Percentiles rank a stretch among this genome's conserved stretches.
These are phyloP conservation scores for Platanus orientalis DNA, from an alignment of 164 flowering plant genomes.

Conservation along the genomic window DNA sequence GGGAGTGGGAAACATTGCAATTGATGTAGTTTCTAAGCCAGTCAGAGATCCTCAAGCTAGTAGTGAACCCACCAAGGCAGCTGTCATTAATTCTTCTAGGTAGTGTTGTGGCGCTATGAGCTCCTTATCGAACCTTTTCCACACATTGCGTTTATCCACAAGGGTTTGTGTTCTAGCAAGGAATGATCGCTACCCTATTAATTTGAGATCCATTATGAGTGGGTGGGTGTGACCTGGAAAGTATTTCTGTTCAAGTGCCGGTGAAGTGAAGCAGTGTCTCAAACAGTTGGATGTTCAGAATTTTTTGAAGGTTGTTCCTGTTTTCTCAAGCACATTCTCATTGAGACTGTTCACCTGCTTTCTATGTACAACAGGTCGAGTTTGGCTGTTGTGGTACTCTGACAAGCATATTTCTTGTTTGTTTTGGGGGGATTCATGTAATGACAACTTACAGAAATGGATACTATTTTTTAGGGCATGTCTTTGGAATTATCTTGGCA, in stretches of 20 bases:
- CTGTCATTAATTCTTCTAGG: not conserved
- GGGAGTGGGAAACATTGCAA: conserved; percentile 69
- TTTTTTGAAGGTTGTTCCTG: not conserved
- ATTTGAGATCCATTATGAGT: not conserved
- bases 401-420: not conserved
- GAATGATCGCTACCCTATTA: not conserved
- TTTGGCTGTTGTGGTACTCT: not conserved
- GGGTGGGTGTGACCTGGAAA: not conserved
- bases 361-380: not conserved
- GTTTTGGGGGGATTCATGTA: not conserved
- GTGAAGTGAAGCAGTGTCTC: not conserved
- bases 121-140: not conserved
- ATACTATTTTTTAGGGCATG: too few species aligned
- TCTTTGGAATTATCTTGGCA: too few species aligned
- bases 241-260: not conserved
- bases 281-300: not conserved
- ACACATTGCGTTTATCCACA: not conserved
- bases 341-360: not conserved
- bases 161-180: not conserved
- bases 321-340: not conserved
- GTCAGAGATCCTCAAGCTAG: conserved; percentile 29
- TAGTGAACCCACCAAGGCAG: conserved; percentile 6
- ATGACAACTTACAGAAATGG: not conserved
- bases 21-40: conserved; percentile 39
- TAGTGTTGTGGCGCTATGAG: not conserved